phyloP scores from a whole-genome alignment of 2,329 filamentous ascomycete genomes.

The Trichoderma semiorbis region DNA sequence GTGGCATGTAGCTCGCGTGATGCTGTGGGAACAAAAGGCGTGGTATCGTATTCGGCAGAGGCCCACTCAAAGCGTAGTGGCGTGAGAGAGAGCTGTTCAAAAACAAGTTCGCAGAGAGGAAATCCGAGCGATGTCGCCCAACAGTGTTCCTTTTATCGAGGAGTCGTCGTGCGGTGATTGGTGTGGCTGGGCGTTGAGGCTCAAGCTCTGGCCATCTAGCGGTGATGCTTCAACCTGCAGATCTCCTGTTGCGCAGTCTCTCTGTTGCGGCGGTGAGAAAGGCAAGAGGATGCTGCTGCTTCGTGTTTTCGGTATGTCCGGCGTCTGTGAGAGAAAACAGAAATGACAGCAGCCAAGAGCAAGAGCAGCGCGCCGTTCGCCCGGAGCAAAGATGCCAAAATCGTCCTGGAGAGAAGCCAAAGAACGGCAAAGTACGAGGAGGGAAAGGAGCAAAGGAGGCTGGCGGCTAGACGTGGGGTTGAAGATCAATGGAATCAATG shows the following conservation, averaged over 20 bases:
- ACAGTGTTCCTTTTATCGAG: not conserved
- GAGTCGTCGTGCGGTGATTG: not conserved
- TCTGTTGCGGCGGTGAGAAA: conserved; percentile 9
- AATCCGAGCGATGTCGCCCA: not conserved
- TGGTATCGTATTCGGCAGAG: not conserved
- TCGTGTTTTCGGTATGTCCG: not conserved
- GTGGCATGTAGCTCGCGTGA: not conserved
- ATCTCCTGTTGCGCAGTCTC: not conserved
- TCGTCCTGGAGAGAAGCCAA: not conserved
- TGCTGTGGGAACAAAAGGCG: not conserved
- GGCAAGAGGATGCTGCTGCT: not conserved
- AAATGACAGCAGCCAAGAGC: not conserved
- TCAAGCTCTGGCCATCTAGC: conserved; percentile 9
- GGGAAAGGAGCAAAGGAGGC: conserved; percentile 15
- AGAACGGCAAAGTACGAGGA: not conserved
- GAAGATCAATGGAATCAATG: not conserved
- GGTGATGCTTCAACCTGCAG: conserved; percentile 8
- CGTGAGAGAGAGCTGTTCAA: not conserved
- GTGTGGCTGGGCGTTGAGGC: not conserved
- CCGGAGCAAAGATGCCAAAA: not conserved
- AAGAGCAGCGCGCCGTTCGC: not conserved
- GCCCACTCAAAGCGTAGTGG: not conserved
- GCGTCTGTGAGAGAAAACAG: not conserved
- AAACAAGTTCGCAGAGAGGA: not conserved
- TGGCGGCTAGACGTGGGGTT: conserved; percentile 18